Conservation (phyloP, 306 rosid genomes). For the Prunus salicina region DNA sequence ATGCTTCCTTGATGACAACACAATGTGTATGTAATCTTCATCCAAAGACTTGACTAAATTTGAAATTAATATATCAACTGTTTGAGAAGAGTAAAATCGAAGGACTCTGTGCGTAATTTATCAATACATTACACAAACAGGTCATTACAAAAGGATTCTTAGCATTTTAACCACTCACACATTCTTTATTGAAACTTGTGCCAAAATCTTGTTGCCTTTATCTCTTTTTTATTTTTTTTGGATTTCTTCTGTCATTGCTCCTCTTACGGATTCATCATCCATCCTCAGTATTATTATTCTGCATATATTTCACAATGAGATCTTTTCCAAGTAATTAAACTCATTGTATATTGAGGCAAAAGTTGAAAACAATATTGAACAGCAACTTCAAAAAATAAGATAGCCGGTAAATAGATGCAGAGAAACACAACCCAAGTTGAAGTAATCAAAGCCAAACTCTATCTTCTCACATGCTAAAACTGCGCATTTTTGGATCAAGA, state of each 20-base stretch:
- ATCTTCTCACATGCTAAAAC: conserved; percentile 17
- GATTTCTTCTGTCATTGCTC: neutral
- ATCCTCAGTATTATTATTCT: neutral
- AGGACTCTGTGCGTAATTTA: neutral
- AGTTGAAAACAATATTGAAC: neutral
- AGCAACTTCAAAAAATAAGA: conserved; percentile 15
- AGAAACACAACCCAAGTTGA: conserved; percentile 12
- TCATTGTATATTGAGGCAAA: conserved; percentile 16
- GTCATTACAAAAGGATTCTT: neutral
- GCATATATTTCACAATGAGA: neutral
- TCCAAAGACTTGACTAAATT: no score
- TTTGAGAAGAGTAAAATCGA: no score
- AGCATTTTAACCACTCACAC: neutral
- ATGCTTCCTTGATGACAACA: no score
- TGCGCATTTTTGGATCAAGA: conserved; percentile 25
- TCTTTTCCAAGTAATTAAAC: neutral
- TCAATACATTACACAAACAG: neutral
- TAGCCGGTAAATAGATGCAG: conserved; percentile 21
- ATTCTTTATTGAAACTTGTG: neutral
- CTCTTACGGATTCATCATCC: neutral
- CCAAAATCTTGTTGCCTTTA: neutral
- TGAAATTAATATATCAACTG: no score
- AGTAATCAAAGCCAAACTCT: conserved; percentile 17
- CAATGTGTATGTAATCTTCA: no score
- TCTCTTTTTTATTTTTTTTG: neutral